These are phyloP conservation scores for Yarrowia bubula DNA, from an alignment of 805 yeast species.

Conservation along the genomic window DNA sequence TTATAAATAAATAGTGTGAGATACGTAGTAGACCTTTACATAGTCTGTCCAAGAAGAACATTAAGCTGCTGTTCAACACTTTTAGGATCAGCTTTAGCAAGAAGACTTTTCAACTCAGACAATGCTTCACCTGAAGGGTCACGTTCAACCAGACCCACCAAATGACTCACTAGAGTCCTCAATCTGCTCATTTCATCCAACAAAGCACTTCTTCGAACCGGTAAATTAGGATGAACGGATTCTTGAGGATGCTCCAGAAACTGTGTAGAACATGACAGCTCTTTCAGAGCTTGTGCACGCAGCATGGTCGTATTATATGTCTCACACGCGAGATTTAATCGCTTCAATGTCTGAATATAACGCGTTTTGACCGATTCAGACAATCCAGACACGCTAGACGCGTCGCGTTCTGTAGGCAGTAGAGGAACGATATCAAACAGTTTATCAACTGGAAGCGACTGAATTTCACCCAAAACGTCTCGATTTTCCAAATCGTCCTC, in stretches of 20 bases:
- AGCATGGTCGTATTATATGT: neutral
- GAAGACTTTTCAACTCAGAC: neutral
- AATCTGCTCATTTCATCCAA: conserved; percentile 9
- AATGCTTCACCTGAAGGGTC: neutral
- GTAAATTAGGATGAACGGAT: neutral
- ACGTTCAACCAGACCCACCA: neutral
- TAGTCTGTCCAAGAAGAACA: neutral
- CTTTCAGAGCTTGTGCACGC: conserved; percentile 12
- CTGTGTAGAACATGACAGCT: neutral
- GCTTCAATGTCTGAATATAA: neutral
- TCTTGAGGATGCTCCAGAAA: conserved; percentile 9
- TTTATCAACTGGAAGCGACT: neutral
- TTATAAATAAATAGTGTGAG: neutral
- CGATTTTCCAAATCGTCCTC: neutral
- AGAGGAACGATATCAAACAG: conserved; percentile 8
- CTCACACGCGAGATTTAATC: neutral
- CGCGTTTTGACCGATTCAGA: neutral
- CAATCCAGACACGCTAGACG: neutral
- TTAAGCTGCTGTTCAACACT: neutral
- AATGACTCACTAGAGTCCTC: neutral
- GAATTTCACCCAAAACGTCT: neutral
- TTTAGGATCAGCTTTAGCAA: neutral
- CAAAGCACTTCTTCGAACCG: conserved; percentile 1
- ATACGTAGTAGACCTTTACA: neutral
- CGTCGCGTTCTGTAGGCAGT: conserved; percentile 17